Conservation (phyloP, 805 yeast species). For the Saccharomycopsis fibuligera region DNA sequence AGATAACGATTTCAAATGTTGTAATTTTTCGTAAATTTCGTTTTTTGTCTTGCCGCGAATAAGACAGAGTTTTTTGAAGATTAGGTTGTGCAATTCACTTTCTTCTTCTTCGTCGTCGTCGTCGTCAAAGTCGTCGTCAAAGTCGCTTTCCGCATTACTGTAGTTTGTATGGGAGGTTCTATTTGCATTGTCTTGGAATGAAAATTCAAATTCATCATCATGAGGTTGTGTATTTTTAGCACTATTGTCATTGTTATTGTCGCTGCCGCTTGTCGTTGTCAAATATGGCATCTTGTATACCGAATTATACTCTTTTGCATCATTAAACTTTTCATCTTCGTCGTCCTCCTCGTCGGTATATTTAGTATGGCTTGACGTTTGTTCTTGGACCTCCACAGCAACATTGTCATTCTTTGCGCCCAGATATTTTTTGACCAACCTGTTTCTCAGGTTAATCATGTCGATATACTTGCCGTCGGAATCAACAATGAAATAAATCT, state of each 20-base stretch:
- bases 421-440: neutral
- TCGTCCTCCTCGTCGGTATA: conserved; percentile 2
- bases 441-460: conserved; percentile 7
- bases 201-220: too few species aligned
- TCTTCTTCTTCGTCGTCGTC: conserved; percentile 3
- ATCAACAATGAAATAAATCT: conserved; percentile 14
- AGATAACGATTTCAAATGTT: too few species aligned
- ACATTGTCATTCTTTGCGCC: too few species aligned
- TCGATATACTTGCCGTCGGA: conserved; percentile 17
- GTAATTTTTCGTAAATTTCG: conserved; percentile 15
- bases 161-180: too few species aligned
- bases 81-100: conserved; percentile 10
- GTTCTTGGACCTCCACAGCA: too few species aligned
- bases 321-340: conserved; percentile 11
- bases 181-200: too few species aligned
- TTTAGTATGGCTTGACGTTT: too few species aligned
- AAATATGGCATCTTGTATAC: neutral
- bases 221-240: too few species aligned
- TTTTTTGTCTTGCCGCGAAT: conserved; percentile 12
- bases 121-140: too few species aligned
- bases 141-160: too few species aligned
- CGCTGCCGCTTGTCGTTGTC: too few species aligned
- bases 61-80: conserved; percentile 17
- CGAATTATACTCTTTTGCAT: conserved; percentile 9
- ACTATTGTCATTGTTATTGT: too few species aligned